Percentiles rank a stretch among this genome's conserved stretches.
phyloP scores from a whole-genome alignment of 495 filamentous ascomycete genomes.

The Cetradonia linearis region DNA sequence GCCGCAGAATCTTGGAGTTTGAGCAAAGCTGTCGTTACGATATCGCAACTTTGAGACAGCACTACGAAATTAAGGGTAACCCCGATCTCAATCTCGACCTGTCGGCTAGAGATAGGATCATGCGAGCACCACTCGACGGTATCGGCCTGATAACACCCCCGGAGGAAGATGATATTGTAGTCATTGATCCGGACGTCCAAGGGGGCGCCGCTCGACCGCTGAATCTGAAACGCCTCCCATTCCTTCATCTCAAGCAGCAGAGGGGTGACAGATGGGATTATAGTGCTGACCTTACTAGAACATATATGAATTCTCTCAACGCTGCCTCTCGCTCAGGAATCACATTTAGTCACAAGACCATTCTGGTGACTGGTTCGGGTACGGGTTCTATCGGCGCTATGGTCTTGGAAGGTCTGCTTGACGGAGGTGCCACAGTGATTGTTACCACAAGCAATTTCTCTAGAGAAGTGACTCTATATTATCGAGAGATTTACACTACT shows the following conservation, averaged over 20 bases:
- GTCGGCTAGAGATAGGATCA: neutral
- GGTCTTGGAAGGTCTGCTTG: constrained; percentile 20
- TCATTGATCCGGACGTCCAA: neutral
- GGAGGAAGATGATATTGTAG: neutral
- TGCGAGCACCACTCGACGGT: neutral
- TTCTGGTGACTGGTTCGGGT: constrained; percentile 27
- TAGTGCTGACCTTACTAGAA: neutral
- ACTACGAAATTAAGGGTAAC: neutral
- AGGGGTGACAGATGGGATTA: neutral
- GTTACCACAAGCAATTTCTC: constrained; percentile 25
- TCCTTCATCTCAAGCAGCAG: neutral
- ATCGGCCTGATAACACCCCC: neutral
- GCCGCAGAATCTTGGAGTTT: neutral
- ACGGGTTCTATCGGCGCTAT: constrained; percentile 24
- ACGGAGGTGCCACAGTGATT: constrained; percentile 26
- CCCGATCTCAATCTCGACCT: neutral
- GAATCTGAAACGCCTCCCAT: neutral
- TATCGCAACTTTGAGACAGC: neutral
- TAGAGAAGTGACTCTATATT: constrained; percentile 11
- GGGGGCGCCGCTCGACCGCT: neutral
- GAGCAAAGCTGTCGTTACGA: neutral
- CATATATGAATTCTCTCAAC: neutral
- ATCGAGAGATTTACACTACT: constrained; percentile 9
- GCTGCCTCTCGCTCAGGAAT: neutral
- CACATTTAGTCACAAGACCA: constrained; percentile 13